Evolutionary conservation across 805 yeast genomes (phyloP).

Genomic region (Candida hungchunana): DNA sequence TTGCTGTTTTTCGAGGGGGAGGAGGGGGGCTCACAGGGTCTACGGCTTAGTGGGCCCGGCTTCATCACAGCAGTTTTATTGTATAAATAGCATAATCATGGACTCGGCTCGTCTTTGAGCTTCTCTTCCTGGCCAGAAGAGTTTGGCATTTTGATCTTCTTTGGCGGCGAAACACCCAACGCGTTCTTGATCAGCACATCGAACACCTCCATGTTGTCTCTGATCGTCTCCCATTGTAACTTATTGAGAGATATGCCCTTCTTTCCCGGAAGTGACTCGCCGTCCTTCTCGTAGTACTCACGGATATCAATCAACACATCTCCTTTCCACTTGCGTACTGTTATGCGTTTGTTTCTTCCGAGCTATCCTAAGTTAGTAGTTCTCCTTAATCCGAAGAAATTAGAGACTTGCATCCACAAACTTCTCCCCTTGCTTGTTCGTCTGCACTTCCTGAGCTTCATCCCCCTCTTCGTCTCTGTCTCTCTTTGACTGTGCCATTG

Average conservation of each 20-base stretch:
- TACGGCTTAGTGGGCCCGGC: too few species aligned
- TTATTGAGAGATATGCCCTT: slow-evolving; percentile 65
- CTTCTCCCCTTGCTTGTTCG: slow-evolving; percentile 10
- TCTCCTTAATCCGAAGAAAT: too few species aligned
- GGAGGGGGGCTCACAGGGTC: too few species aligned
- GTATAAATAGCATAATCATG: too few species aligned
- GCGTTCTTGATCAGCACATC: slow-evolving; percentile 44
- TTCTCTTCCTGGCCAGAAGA: too few species aligned
- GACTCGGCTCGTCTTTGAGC: too few species aligned
- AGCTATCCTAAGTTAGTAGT: slow-evolving; percentile 28
- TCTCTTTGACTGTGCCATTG: slow-evolving; percentile 6
- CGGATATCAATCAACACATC: slow-evolving; percentile 73
- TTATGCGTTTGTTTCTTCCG: slow-evolving; percentile 62
- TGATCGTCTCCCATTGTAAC: slow-evolving; percentile 48
- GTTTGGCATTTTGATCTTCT: slow-evolving; percentile 25
- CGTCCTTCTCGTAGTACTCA: slow-evolving; percentile 67
- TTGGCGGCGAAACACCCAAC: slow-evolving; percentile 28
- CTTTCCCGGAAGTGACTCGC: slow-evolving; percentile 73
- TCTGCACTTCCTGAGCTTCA: background rate
- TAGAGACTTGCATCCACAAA: slow-evolving; percentile 17
- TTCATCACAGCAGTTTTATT: too few species aligned
- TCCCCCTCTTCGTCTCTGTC: background rate
- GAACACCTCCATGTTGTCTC: slow-evolving; percentile 44
- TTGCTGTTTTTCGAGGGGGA: too few species aligned
- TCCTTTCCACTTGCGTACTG: slow-evolving; percentile 69